Percentiles rank a stretch among this genome's conserved stretches.
These are phyloP conservation scores for Zygoascus tannicola DNA, from an alignment of 805 yeast genomes.

Conservation along the genomic window DNA sequence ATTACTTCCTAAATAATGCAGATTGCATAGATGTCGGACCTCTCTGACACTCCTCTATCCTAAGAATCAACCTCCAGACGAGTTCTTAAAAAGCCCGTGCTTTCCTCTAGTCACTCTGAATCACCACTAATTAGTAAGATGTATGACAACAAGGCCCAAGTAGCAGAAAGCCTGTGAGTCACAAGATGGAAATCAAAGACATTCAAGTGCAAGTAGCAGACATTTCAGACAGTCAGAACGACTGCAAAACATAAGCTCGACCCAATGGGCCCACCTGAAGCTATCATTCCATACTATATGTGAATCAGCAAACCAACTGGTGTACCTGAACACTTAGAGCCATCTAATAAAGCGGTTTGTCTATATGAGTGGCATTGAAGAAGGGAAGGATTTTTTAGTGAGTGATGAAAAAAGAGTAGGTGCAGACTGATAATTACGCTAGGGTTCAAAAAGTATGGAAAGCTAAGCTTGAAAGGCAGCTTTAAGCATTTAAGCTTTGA, in stretches of 20 bases:
- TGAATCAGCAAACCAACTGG: not conserved
- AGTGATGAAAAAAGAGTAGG: too few species aligned
- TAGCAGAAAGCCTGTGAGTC: not conserved
- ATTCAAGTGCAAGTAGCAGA: too few species aligned
- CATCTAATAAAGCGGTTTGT: conserved; percentile 1
- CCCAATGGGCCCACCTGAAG: not conserved
- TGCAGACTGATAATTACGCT: too few species aligned
- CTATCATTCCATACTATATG: not conserved
- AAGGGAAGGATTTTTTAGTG: not conserved
- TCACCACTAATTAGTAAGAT: conserved; percentile 5
- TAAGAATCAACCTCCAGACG: conserved; percentile 9
- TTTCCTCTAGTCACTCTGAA: conserved; percentile 10
- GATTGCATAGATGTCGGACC: conserved; percentile 8
- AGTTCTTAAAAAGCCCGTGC: conserved; percentile 11
- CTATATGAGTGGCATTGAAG: not conserved
- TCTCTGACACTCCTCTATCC: conserved; percentile 12
- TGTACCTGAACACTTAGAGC: not conserved
- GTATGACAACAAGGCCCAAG: not conserved
- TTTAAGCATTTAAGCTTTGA: too few species aligned
- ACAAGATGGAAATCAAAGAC: not conserved
- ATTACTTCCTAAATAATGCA: too few species aligned
- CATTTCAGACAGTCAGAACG: too few species aligned
- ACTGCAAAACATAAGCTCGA: not conserved
- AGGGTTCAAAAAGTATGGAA: too few species aligned
- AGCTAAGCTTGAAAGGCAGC: too few species aligned